Conservation (phyloP, 2,329 filamentous ascomycete species). For the Aspergillus udagawae region DNA sequence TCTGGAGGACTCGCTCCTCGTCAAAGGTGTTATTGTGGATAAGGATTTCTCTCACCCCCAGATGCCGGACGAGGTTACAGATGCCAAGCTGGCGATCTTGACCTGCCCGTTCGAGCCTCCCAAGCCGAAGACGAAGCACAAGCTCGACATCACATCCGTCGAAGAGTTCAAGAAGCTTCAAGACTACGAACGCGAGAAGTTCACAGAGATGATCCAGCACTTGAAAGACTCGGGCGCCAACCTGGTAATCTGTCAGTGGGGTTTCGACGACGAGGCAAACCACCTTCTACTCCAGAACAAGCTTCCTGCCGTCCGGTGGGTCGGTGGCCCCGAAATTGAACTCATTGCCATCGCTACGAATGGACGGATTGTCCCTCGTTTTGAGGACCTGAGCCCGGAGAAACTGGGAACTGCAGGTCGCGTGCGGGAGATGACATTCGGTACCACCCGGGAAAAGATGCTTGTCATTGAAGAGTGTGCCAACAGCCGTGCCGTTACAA, state of each 20-base stretch:
- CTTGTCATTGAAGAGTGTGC: constrained; percentile 98
- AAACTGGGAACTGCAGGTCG: constrained; percentile 89
- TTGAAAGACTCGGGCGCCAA: constrained; percentile 98
- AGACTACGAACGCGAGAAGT: constrained; percentile 92
- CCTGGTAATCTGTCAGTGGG: constrained; percentile 98
- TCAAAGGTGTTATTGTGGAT: constrained; percentile 97
- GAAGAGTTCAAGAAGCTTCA: constrained; percentile 99
- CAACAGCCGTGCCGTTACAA: constrained; percentile 92
- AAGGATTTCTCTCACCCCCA: constrained; percentile 99
- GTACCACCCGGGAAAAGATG: constrained; percentile 99
- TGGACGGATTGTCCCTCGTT: constrained; percentile 92
- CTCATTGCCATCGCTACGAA: constrained; percentile 98
- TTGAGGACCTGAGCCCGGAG: constrained; percentile 85
- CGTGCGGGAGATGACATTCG: constrained; percentile 92
- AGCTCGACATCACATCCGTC: constrained; percentile 93
- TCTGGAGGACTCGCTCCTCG: constrained; percentile 87
- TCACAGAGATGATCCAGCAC: constrained; percentile 96
- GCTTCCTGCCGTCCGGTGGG: constrained; percentile 94
- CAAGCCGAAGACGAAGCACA: constrained; percentile 99
- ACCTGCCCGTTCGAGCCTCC: constrained; percentile 98
- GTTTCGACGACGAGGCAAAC: constrained; percentile 98
- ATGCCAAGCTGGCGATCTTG: constrained; percentile 95
- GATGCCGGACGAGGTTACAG: constrained; percentile 92
- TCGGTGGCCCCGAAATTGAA: constrained; percentile 96
- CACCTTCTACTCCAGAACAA: constrained; percentile 94